These are phyloP conservation scores for Coemansia pectinata DNA, from an alignment of 192 early-diverging fungal genomes.

Conservation along the genomic window DNA sequence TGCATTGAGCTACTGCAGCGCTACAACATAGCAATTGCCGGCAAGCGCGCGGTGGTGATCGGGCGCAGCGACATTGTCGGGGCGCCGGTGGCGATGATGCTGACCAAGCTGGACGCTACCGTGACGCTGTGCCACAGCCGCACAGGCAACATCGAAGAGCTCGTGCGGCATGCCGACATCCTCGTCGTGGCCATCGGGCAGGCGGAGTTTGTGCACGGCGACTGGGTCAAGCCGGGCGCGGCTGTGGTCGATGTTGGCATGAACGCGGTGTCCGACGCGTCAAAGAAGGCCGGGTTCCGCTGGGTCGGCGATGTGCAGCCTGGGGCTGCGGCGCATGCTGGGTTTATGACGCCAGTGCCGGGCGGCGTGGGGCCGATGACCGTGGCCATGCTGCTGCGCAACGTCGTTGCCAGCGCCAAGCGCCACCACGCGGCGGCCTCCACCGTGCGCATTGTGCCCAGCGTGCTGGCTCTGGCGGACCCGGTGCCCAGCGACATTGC, in stretches of 20 bases:
- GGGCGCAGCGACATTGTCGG: constrained; percentile 97
- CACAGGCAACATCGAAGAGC: constrained; percentile 72
- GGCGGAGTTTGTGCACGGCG: constrained; percentile 77
- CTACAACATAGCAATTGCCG: constrained; percentile 67
- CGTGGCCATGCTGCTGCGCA: constrained; percentile 95
- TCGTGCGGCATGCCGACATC: constrained; percentile 86
- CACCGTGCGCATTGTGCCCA: constrained; percentile 55
- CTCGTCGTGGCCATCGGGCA: constrained; percentile 88
- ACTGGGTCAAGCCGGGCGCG: constrained; percentile 93
- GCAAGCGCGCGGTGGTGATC: constrained; percentile 91
- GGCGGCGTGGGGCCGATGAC: constrained; percentile 99
- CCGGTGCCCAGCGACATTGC: constrained; percentile 75
- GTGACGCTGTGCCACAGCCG: constrained; percentile 93
- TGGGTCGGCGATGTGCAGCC: constrained; percentile 95
- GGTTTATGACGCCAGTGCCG: constrained; percentile 92
- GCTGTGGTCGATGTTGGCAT: constrained; percentile 98
- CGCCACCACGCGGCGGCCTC: constrained; percentile 63
- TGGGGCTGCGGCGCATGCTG: constrained; percentile 66
- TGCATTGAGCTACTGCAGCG: constrained; percentile 82
- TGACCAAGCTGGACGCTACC: constrained; percentile 82
- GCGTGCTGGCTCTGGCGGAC: constrained; percentile 69
- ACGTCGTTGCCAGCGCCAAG: constrained; percentile 79
- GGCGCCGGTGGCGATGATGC: constrained; percentile 79
- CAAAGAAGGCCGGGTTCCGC: constrained; percentile 87
- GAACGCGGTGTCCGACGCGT: constrained; percentile 81